Evolutionary conservation across 2,329 filamentous ascomycete species (phyloP), one percentile per base, ranked within the genome.

Genomic region (Cladophialophora bantiana): DNA sequence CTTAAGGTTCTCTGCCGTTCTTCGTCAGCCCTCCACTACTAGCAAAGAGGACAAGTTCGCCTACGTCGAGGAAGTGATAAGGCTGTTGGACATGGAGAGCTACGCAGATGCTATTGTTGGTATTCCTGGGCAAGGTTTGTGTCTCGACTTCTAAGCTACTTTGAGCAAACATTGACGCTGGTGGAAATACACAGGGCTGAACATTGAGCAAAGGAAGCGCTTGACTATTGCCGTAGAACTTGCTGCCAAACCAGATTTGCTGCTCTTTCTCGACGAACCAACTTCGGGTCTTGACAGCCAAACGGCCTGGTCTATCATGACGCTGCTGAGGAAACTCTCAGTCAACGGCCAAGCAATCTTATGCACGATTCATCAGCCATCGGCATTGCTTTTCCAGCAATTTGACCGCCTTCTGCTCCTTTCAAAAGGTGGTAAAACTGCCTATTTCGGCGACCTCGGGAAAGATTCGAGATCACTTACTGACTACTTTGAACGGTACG

Each of bases 221-320:
- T 84, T 97, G 7, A 97, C 93, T 0, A 97, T 97, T 69, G 94
- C 93, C 78, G 94, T 97, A 15, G 94, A 98, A 77, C 86, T 91
- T 1, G 89, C 88, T 5, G 88, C 89, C 0, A 87, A 90, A 73
- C 89, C 89, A 0, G 85, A 84, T 20, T 82, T 91, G 0, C 79
- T 91, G 0, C 82, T 91, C 38, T 91, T 91, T 79, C 76, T 91
- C 7, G 89, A 91, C 72, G 94, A 97, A 77, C 87, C 86, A 2
- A 83, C 82, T 76, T 78, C 83, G 26, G 88, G 88, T 56, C 83
- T 91, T 3, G 89, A 90, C 73, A 84, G 82, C 0, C 85, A 90
- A 75, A 85, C 82, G 52, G 84, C 87, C 0, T 90, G 86, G 84
- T 84, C 88, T 1, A 89, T 90, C 57, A 83, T 85, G 40, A 77